Evolutionary conservation across 495 filamentous ascomycete genomes (phyloP).

Genomic region (Daldinia vernicosa): DNA sequence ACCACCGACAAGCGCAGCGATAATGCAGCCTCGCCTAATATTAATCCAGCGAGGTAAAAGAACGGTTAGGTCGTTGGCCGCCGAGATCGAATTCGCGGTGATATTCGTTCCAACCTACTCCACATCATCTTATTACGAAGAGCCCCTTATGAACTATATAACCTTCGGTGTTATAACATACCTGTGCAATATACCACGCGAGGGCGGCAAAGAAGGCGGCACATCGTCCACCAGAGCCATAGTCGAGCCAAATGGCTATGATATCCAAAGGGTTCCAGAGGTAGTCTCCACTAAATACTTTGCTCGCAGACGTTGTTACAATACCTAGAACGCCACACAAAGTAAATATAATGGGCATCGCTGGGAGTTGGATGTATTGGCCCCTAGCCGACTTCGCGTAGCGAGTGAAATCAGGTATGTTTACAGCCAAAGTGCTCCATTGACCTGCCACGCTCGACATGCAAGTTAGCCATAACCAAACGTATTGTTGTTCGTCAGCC

Average conservation of each 20-base stretch:
- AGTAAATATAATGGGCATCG: conserved; percentile 69
- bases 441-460: conserved; percentile 57
- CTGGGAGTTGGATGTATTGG: conserved; percentile 65
- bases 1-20: conserved; percentile 61
- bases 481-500: conserved; percentile 51
- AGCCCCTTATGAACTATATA: neutral
- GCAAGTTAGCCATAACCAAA: conserved; percentile 54
- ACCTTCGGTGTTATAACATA: conserved; percentile 13
- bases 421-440: conserved; percentile 58
- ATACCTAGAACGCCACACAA: conserved; percentile 61
- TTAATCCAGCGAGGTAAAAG: conserved; percentile 68
- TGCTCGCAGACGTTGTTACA: conserved; percentile 61
- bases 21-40: conserved; percentile 63
- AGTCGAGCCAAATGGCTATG: conserved; percentile 57
- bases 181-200: conserved; percentile 39
- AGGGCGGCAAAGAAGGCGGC: conserved; percentile 67
- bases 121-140: conserved; percentile 12
- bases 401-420: conserved; percentile 70
- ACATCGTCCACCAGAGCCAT: conserved; percentile 55
- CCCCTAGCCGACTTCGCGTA: conserved; percentile 62
- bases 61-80: conserved; percentile 67
- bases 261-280: conserved; percentile 67
- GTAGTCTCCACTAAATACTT: conserved; percentile 61
- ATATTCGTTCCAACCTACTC: conserved; percentile 66
- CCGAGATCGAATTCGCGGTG: conserved; percentile 65